phyloP scores from a whole-genome alignment of 73 alveolate species.

The Tetrahymena elliotti region DNA sequence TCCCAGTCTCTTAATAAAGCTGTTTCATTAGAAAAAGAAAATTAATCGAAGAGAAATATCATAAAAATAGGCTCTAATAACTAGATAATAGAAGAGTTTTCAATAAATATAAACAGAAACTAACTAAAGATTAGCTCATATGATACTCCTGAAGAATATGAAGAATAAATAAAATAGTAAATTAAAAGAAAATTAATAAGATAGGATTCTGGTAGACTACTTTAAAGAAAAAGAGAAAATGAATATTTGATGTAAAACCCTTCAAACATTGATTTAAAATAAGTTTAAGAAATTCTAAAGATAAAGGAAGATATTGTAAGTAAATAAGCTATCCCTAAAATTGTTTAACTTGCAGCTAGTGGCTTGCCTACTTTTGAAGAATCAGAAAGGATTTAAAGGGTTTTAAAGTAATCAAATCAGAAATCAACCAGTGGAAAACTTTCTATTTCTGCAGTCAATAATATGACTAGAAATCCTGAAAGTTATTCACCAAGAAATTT shows the following conservation, averaged over 20 bases:
- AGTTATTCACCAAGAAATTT: neutral
- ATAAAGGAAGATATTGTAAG: neutral
- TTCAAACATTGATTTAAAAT: neutral
- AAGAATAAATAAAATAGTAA: neutral
- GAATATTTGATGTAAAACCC: neutral
- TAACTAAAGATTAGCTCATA: neutral
- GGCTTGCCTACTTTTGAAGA: neutral
- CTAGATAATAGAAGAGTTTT: neutral
- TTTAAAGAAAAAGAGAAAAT: neutral
- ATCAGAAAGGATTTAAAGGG: neutral
- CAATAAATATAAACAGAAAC: neutral
- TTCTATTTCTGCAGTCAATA: neutral
- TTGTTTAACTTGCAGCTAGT: neutral
- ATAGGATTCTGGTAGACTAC: neutral
- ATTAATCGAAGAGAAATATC: neutral
- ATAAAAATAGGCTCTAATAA: neutral
- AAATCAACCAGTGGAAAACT: neutral
- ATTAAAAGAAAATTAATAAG: neutral
- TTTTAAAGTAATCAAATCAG: neutral
- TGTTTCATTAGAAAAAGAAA: neutral
- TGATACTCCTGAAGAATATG: neutral
- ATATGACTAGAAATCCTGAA: neutral
- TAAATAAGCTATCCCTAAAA: neutral
- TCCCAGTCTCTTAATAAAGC: too few species aligned
- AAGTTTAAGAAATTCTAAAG: neutral